Percentiles rank a stretch among this genome's conserved stretches.
Evolutionary conservation across 306 rosid species (phyloP).

Genomic region (Vigna hirtella): DNA sequence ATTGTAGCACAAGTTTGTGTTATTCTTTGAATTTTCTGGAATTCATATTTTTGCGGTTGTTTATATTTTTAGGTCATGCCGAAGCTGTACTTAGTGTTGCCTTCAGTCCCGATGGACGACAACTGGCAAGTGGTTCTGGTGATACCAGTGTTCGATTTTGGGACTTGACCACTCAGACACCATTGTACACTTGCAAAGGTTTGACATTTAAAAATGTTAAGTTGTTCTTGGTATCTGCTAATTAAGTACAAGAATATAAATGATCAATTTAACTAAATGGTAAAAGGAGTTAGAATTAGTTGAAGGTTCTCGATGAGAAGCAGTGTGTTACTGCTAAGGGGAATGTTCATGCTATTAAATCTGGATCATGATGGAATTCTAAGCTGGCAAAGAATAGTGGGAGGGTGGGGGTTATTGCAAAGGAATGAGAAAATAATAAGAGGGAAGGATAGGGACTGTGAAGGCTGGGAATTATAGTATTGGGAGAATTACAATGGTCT

Average conservation of each 20-base stretch:
- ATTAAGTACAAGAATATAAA: slow-evolving; percentile 6
- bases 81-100: slow-evolving; percentile 90
- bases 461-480: slow-evolving; percentile 2
- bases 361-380: too few relatives aligned
- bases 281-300: neutral
- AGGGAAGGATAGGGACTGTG: slow-evolving; percentile 4
- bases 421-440: neutral
- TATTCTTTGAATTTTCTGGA: slow-evolving; percentile 16
- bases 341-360: too few relatives aligned
- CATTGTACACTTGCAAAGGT: slow-evolving; percentile 90
- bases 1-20: slow-evolving; percentile 3
- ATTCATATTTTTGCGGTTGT: slow-evolving; percentile 32
- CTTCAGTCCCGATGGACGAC: slow-evolving; percentile 92
- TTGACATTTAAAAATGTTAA: slow-evolving; percentile 40
- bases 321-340: too few relatives aligned
- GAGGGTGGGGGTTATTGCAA: too few relatives aligned
- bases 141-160: slow-evolving; percentile 91
- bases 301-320: too few relatives aligned
- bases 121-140: slow-evolving; percentile 96
- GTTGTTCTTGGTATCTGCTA: slow-evolving; percentile 34
- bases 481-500: neutral
- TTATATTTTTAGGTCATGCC: slow-evolving; percentile 76
- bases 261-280: slow-evolving; percentile 9
- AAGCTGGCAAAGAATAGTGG: too few relatives aligned
- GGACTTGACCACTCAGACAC: slow-evolving; percentile 93